phyloP scores from a whole-genome alignment of 345 rosid genomes.

The Trapa incisa region DNA sequence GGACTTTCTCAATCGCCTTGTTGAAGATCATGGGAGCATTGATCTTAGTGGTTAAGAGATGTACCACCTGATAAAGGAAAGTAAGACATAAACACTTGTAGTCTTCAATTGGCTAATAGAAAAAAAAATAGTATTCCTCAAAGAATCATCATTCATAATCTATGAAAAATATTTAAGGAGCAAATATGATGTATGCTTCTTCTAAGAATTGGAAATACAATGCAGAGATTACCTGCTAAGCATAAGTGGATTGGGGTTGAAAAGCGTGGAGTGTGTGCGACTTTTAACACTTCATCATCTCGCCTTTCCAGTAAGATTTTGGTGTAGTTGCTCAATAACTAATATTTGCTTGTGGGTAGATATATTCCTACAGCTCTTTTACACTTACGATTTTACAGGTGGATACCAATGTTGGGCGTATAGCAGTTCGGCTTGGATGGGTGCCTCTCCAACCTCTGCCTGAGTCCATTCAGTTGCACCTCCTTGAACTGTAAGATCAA shows the following conservation, averaged over 20 bases:
- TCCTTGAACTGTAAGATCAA: constrained; percentile 68
- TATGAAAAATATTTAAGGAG: neutral
- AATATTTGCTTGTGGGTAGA: neutral
- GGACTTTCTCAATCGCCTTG: constrained; percentile 67
- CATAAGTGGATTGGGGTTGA: constrained; percentile 70
- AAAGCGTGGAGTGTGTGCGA: constrained; percentile 94
- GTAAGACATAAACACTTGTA: constrained; percentile 21
- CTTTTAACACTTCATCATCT: constrained; percentile 84
- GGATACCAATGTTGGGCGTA: constrained; percentile 92
- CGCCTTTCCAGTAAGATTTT: constrained; percentile 77
- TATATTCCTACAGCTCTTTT: no score
- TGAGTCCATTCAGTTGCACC: constrained; percentile 83
- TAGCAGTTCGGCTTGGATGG: constrained; percentile 96
- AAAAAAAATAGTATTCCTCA: neutral
- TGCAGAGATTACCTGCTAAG: constrained; percentile 80
- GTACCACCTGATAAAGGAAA: constrained; percentile 67
- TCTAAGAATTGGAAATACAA: constrained; percentile 9
- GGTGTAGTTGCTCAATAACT: constrained; percentile 4
- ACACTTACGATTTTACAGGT: constrained; percentile 9
- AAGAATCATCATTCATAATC: neutral
- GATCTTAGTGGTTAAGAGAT: constrained; percentile 88
- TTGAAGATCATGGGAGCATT: constrained; percentile 52
- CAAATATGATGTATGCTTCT: neutral
- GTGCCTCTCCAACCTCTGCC: constrained; percentile 92
- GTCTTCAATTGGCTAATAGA: neutral